Percentiles rank a stretch among this genome's conserved stretches.
Evolutionary conservation across 306 rosid genomes (phyloP).

Genomic region (Vicia faba): DNA sequence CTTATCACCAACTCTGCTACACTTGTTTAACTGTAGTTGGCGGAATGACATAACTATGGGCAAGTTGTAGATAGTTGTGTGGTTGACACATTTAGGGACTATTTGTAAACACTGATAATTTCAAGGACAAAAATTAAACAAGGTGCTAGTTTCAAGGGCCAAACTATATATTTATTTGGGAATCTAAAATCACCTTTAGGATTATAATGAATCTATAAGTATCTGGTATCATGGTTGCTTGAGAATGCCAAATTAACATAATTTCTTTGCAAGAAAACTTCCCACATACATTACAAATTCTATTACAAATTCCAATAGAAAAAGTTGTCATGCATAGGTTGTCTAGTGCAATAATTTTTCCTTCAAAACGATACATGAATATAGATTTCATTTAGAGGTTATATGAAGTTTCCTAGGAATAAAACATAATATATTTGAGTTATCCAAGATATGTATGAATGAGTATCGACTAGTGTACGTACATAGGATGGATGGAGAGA

Average conservation of each 20-base stretch:
- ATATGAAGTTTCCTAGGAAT: no score
- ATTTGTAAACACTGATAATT: background rate
- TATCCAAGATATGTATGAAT: no score
- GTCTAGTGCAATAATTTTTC: background rate
- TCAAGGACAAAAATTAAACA: background rate
- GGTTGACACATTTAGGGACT: background rate
- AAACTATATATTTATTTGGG: background rate
- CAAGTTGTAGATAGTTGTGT: no score
- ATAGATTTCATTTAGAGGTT: background rate
- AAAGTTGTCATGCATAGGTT: background rate
- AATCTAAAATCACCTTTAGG: background rate
- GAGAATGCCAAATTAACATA: background rate
- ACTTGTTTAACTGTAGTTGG: background rate
- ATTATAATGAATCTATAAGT: background rate
- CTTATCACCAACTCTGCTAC: background rate
- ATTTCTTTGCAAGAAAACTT: background rate
- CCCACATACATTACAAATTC: background rate
- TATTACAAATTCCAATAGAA: background rate
- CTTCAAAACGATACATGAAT: background rate
- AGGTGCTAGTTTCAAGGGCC: background rate
- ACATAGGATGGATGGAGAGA: no score
- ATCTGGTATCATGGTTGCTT: background rate
- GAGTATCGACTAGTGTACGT: no score
- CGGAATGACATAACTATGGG: background rate
- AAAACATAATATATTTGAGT: no score